Base-by-base conservation (phyloP, 371 early-diverging fungal genomes). In the Gilbertella persicaria region DNA sequence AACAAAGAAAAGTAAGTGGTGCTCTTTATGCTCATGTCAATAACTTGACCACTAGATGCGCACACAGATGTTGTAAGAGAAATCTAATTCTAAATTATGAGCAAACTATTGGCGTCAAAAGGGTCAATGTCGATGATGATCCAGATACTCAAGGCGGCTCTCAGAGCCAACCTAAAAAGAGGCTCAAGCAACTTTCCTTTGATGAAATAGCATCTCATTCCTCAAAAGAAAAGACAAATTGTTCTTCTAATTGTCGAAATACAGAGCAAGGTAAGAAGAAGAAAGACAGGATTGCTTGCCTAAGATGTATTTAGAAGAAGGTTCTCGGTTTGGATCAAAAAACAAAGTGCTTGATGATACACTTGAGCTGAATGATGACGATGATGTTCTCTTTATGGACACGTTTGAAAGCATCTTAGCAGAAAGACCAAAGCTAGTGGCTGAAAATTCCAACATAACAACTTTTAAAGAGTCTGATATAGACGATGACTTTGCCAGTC, bases 1-100 rank as follows among this genome's bases (percentile, higher is more conserved):
- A 38, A 70, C n/a, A 72, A 70, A 41, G 49, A 62, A 16, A 60
- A 36, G 77, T 70, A 68, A 25, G 48, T 54, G 13, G n/a, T 21
- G 16, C 8, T 10, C 2, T 54, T 44, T 17, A 9, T 40, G 1
- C 38, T 25, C 6, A 2, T 17, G 10, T 24, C 10, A 28, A 3
- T 29, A 1, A 29, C 4, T 10, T 24, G 13, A 28, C 28, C 16
- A 23, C 0, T 44, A 60, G 62, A 2, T 61, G 62, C 30, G 47
- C 52, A 28, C 62, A 62, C 37, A 23, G 38, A 29, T 62, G 62
- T 12, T 62, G 62, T 39, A 62, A 56, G 23, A 3, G 30, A 35
- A 24, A 17, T 8, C 10, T 28, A 6, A 12, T 13, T 1, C 14
- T 20, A 5, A 13, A 33, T 9, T 17, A 41, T 19, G 2, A 7